Conservation (phyloP, 805 yeast genomes). For the Monosporozyma aquatica region DNA sequence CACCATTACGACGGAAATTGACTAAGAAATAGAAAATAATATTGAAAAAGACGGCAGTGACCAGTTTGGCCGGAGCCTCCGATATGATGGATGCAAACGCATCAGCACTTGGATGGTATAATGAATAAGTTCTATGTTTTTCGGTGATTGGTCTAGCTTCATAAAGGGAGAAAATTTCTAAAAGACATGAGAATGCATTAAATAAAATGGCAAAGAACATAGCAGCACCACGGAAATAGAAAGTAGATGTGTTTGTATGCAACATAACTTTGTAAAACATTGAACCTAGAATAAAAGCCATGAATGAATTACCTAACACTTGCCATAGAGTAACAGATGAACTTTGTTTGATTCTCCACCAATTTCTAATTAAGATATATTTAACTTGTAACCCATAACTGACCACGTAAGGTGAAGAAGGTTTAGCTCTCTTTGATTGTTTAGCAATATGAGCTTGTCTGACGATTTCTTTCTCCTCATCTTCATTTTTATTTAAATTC, state of each 20-base stretch:
- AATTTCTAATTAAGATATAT: conserved; percentile 38
- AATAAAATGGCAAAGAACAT: conserved; percentile 60
- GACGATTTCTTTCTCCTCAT: conserved; percentile 13
- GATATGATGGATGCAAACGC: conserved; percentile 45
- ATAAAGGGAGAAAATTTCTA: conserved; percentile 47
- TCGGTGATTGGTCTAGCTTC: conserved; percentile 51
- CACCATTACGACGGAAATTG: conserved; percentile 43
- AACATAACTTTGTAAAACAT: conserved; percentile 44
- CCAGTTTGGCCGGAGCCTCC: conserved; percentile 43
- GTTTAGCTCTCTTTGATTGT: conserved; percentile 40
- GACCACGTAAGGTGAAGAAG: conserved; percentile 45
- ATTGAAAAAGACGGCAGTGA: conserved; percentile 41
- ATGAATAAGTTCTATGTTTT: conserved; percentile 47
- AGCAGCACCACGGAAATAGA: conserved; percentile 51
- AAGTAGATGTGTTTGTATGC: conserved; percentile 34
- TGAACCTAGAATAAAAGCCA: conserved; percentile 50
- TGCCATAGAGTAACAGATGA: conserved; percentile 38
- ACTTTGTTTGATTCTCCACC: conserved; percentile 42
- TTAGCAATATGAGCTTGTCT: conserved; percentile 40
- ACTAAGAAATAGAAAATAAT: conserved; percentile 45
- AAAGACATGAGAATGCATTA: conserved; percentile 51
- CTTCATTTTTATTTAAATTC: conserved; percentile 28
- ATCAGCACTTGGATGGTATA: conserved; percentile 53
- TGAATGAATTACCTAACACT: conserved; percentile 38
- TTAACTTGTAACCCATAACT: conserved; percentile 45